These are phyloP conservation scores for Yarrowia hollandica DNA, from an alignment of 805 yeast genomes.

Conservation along the genomic window DNA sequence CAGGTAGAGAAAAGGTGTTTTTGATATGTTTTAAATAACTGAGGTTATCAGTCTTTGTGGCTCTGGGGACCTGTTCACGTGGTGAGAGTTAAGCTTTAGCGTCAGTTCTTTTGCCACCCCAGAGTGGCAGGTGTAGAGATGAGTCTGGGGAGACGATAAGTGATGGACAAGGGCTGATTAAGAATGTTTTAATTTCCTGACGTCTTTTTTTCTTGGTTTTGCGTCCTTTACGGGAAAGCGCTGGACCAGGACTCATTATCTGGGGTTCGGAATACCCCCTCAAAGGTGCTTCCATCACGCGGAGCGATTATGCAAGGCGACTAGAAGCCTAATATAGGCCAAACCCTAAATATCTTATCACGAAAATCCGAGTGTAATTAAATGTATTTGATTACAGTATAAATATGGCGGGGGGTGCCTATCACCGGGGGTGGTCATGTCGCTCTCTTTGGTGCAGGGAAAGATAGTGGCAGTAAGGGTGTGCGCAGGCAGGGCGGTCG, in stretches of 20 bases:
- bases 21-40: neutral
- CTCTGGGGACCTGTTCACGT: slow-evolving; percentile 21
- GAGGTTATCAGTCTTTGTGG: slow-evolving; percentile 23
- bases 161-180: too few species aligned
- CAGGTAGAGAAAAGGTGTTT: neutral
- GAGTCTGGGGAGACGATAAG: neutral
- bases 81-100: slow-evolving; percentile 28
- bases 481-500: neutral
- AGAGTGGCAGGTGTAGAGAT: slow-evolving; percentile 11
- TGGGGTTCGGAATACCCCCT: neutral
- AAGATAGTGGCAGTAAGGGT: neutral
- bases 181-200: too few species aligned
- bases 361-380: slow-evolving; percentile 12
- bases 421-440: neutral
- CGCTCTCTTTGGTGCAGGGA: neutral
- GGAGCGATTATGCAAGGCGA: slow-evolving; percentile 28
- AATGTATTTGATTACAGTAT: slow-evolving; percentile 10
- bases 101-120: slow-evolving; percentile 27
- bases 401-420: neutral
- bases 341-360: slow-evolving; percentile 6
- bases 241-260: too few species aligned
- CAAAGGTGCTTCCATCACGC: slow-evolving; percentile 28
- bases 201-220: too few species aligned
- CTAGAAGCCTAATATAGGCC: slow-evolving; percentile 11
- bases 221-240: too few species aligned